These are phyloP conservation scores for Phaeosphaeria sp. DNA, from an alignment of 2,329 filamentous ascomycete species.

Conservation along the genomic window DNA sequence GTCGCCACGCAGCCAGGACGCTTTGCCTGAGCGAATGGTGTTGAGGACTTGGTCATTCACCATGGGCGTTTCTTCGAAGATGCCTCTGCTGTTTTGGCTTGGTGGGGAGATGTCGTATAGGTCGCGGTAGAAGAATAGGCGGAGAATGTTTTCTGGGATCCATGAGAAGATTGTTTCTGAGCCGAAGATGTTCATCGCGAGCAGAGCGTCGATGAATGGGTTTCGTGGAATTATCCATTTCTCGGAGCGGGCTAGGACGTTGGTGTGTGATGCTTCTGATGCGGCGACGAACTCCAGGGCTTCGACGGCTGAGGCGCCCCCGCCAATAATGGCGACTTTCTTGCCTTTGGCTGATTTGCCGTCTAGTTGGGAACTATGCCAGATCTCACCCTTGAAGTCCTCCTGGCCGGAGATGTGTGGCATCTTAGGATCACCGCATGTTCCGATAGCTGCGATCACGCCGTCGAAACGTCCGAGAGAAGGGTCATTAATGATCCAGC, in stretches of 20 bases:
- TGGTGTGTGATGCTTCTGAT: slow-evolving; percentile 70
- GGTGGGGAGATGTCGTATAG: slow-evolving; percentile 75
- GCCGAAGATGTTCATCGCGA: slow-evolving; percentile 80
- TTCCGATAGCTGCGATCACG: slow-evolving; percentile 78
- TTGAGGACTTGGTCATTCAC: slow-evolving; percentile 83
- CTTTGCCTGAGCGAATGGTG: slow-evolving; percentile 73
- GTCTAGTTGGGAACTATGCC: slow-evolving; percentile 78
- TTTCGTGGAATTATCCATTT: slow-evolving; percentile 91
- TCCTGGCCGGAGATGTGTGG: slow-evolving; percentile 74
- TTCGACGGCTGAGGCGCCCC: slow-evolving; percentile 82
- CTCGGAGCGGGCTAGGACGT: slow-evolving; percentile 77
- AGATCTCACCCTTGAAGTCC: slow-evolving; percentile 73
- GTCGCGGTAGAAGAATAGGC: slow-evolving; percentile 83
- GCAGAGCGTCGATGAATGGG: slow-evolving; percentile 72
- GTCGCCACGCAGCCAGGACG: slow-evolving; percentile 82
- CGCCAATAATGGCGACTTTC: slow-evolving; percentile 77
- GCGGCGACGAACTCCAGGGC: slow-evolving; percentile 79
- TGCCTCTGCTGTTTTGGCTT: slow-evolving; percentile 55
- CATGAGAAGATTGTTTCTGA: slow-evolving; percentile 77
- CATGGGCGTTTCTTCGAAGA: slow-evolving; percentile 89
- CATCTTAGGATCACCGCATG: slow-evolving; percentile 79
- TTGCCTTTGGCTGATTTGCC: slow-evolving; percentile 76
- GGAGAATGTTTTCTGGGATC: slow-evolving; percentile 78
- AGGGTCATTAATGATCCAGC: slow-evolving; percentile 79
- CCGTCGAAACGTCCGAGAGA: slow-evolving; percentile 78